Evolutionary conservation across 2,329 filamentous ascomycete species (phyloP), one percentile per base, ranked within the genome.

Genomic region (Verticillium albo-atrum): DNA sequence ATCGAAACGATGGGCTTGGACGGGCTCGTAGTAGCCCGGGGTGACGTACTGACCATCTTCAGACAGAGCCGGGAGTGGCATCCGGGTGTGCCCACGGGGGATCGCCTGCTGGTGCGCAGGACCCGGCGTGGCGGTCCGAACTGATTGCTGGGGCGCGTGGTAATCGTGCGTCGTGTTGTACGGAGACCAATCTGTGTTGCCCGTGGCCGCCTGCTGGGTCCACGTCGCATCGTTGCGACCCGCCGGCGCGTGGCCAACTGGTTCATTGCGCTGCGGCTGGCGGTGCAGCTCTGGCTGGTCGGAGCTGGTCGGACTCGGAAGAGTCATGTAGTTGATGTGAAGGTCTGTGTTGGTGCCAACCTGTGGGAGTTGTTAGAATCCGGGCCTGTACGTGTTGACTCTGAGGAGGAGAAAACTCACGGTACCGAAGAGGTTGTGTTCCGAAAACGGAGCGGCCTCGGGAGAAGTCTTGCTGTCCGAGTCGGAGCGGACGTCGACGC

Each of bases 241-340:
- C n/a, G n/a, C n/a, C n/a, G n/a, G n/a, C n/a, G n/a, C n/a, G n/a
- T n/a, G n/a, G n/a, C 7, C 10, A 12, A 20, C 42, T 50, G 42
- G n/a, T 10, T 50, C 42, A 20, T 23, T 23, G 20, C 42, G 20
- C 42, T 25, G 42, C 42, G n/a, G 42, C 42, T 23, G 42, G 6
- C 25, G 42, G n/a, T 50, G 10, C 9, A 23, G 10, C 7, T 9
- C 42, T 20, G 42, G n/a, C 7, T 50, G n/a, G 3, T 23, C 42
- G 20, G 42, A 10, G 42, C 20, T 10, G 42, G 3, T 12, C 10
- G 42, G 20, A 9, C 42, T 50, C n/a, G 30, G 14, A 17, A 50
- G 9, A 27, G 32, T 25, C 55, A 57, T 32, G 55, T 35, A 57
- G 55, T 56, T 51, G 35, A 56, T 35, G 15, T 30, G 55, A n/a